Base-by-base conservation (phyloP, 2,329 filamentous ascomycete species). In the Aspergillus quadricinctus region DNA sequence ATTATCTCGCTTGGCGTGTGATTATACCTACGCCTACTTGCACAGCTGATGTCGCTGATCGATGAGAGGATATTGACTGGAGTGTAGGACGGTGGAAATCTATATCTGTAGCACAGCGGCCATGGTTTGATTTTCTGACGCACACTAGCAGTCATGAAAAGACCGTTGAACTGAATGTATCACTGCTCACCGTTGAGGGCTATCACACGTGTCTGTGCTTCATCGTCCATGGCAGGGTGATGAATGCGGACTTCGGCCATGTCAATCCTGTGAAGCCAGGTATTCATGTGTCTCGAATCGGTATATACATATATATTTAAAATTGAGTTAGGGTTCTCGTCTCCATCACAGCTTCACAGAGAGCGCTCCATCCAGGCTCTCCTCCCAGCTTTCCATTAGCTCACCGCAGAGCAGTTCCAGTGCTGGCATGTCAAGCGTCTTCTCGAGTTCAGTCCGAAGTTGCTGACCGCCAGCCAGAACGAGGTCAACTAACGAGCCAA, bases 351-450 rank as follows among this genome's bases (percentile, higher is more conserved):
- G 55, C 52, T 57, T 67, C 40, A 71, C 64, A 14, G 54, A 53
- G 56, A 77, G 54, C 40, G 78, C 62, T 3, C 76, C 75, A 52
- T 75, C 70, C 25, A 79, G 66, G 5, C 69, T 75, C 53, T 78
- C 76, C 49, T 78, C 75, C 77, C 77, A 79, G 60, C 77, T 78
- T 57, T 78, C 76, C 68, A 74, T 77, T 61, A 79, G 63, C 31
- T 69, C 66, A n/a, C 73, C 75, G 57, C 73, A 76, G 62, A 77
- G 74, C 21, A 77, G 54, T 61, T 78, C 77, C 56, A 78, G 58
- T 3, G 66, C 69, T 9, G 73, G 68, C 50, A 67, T 66, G 53
- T 75, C 75, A 40, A 76, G 59, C 29, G 71, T 64, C 23, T 69
- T 64, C 35, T 74, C 72, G 27, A 78, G 55, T 51, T 71, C 66